These are phyloP conservation scores for Handroanthus guayacan DNA, from an alignment of 257 asterid species.

Conservation along the genomic window DNA sequence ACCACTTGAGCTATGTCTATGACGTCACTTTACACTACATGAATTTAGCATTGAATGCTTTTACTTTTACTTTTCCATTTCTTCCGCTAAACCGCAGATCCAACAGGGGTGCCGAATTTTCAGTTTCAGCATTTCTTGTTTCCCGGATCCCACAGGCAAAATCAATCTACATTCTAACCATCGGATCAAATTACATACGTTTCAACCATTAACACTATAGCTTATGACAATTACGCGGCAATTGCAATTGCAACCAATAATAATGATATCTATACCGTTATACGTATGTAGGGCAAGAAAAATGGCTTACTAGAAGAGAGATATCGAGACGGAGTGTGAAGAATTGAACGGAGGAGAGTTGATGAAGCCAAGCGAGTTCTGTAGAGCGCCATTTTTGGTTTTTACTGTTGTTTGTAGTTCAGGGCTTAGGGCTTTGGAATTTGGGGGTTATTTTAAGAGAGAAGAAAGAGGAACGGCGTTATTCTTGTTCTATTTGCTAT, in stretches of 20 bases:
- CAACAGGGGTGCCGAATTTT: not conserved
- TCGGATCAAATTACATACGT: not conserved
- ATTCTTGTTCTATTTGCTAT: no score
- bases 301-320: slow-evolving; percentile 41
- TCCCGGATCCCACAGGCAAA: not conserved
- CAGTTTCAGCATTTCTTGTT: not conserved
- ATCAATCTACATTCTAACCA: not conserved
- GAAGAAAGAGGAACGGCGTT: no score
- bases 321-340: slow-evolving; percentile 39
- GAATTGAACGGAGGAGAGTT: slow-evolving; percentile 44
- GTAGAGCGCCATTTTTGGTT: slow-evolving; percentile 44
- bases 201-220: not conserved
- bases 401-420: slow-evolving; percentile 14
- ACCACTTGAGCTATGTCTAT: not conserved
- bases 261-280: not conserved
- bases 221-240: not conserved
- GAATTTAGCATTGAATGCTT: not conserved
- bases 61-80: not conserved
- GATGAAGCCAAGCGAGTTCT: slow-evolving; percentile 45
- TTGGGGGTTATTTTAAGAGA: not conserved
- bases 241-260: not conserved
- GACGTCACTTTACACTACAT: not conserved
- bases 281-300: not conserved
- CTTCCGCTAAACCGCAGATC: not conserved
- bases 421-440: slow-evolving; percentile 33